A percentile compares a stretch with the other conserved stretches of the same genome.
These are phyloP conservation scores for Osmanthus fragrans DNA, from an alignment of 257 asterid species.

Conservation along the genomic window DNA sequence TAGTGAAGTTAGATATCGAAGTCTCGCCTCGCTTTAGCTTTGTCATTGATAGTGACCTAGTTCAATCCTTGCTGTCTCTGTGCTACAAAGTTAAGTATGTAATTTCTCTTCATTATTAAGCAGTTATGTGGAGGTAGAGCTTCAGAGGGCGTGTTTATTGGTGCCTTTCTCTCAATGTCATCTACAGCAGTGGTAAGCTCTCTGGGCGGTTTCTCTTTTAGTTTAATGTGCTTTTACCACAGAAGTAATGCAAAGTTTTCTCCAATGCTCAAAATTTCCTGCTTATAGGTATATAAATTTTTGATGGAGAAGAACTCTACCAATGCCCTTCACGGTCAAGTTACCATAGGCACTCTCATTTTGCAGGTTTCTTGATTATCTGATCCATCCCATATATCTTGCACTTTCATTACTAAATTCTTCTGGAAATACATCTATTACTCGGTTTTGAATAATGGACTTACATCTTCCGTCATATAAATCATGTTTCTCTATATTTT, in stretches of 20 bases:
- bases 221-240: constrained; percentile 16
- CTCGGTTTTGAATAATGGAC: constrained; percentile 6
- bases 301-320: constrained; percentile 86
- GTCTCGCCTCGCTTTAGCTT: constrained; percentile 10
- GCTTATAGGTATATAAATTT: constrained; percentile 53
- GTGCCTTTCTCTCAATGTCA: constrained; percentile 97
- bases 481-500: background rate
- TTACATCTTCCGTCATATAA: background rate
- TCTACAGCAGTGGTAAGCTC: constrained; percentile 95
- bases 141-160: constrained; percentile 96
- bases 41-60: background rate
- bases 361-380: constrained; percentile 67
- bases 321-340: constrained; percentile 95
- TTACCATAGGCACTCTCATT: constrained; percentile 92
- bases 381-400: constrained; percentile 16
- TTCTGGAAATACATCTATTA: background rate
- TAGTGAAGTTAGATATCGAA: background rate
- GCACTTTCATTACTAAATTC: constrained; percentile 12
- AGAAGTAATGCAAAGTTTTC: background rate
- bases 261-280: constrained; percentile 12
- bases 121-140: constrained; percentile 95
- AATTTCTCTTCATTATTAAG: constrained; percentile 30
- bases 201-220: constrained; percentile 18
- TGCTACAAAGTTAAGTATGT: constrained; percentile 23
- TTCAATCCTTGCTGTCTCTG: background rate